Conservation (phyloP, 176 grass and related monocot genomes). For the Chloris gayana region DNA sequence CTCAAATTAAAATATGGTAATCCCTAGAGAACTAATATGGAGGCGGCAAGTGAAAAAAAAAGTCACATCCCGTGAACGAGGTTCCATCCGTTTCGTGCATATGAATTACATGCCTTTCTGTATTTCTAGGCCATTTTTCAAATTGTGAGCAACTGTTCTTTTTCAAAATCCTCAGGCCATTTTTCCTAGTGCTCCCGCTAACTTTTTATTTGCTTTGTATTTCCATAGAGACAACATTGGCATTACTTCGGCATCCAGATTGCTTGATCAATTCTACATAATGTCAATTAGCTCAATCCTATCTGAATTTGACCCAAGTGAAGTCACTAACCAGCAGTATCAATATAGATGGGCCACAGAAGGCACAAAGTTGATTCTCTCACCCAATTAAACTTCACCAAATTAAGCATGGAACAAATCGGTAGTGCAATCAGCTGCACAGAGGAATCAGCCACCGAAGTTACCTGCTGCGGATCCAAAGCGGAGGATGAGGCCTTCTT, state of each 20-base stretch:
- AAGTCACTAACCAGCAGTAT: neutral
- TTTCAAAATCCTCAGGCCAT: neutral
- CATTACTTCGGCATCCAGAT: conserved; percentile 97
- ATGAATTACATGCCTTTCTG: no score
- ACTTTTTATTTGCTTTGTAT: conserved; percentile 20
- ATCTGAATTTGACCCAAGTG: conserved; percentile 5
- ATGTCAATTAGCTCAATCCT: neutral
- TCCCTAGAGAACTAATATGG: no score
- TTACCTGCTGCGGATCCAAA: conserved; percentile 67
- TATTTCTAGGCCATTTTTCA: no score
- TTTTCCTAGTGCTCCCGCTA: neutral
- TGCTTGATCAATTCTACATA: conserved; percentile 44
- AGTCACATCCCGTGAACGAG: no score
- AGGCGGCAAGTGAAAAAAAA: no score
- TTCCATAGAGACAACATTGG: conserved; percentile 85
- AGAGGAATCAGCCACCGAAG: neutral
- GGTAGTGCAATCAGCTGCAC: neutral
- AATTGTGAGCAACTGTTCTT: neutral
- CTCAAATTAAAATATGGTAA: neutral
- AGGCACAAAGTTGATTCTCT: neutral
- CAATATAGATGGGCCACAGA: neutral
- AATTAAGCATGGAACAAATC: neutral
- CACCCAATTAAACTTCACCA: neutral
- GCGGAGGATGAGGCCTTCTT: conserved; percentile 38
- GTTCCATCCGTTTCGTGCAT: no score